Evolutionary conservation across 225 moss, liverwort and hornwort genomes (phyloP).

Genomic region (Thuidium tamariscinum): DNA sequence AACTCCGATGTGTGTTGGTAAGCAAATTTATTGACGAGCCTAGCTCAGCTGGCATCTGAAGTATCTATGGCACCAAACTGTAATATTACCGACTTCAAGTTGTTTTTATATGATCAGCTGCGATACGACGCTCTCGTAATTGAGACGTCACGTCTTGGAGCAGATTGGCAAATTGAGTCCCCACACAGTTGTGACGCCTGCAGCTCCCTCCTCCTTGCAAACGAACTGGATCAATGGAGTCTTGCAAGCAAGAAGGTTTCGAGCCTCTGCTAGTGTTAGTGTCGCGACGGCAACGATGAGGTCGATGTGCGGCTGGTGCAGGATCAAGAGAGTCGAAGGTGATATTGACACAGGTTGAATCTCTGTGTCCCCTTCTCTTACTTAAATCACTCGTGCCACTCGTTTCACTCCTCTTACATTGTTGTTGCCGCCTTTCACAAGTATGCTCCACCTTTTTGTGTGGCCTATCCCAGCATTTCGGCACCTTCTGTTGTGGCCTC

Average conservation of each 20-base stretch:
- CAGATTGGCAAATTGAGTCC: neutral
- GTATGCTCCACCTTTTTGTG: neutral
- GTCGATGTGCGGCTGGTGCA: neutral
- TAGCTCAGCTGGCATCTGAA: neutral
- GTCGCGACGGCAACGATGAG: neutral
- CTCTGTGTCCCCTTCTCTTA: neutral
- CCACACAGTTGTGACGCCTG: neutral
- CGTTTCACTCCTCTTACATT: neutral
- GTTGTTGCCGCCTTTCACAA: neutral
- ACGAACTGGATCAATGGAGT: neutral
- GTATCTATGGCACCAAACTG: neutral
- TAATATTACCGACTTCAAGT: neutral
- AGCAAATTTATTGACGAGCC: neutral
- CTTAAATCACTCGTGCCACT: neutral
- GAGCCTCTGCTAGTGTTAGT: neutral
- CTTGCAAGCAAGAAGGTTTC: neutral
- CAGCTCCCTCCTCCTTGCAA: slow-evolving; percentile 5
- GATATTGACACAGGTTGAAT: neutral
- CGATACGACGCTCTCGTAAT: slow-evolving; percentile 3
- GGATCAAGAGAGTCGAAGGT: neutral
- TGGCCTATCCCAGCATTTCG: neutral
- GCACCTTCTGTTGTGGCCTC: neutral
- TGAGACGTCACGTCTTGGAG: neutral
- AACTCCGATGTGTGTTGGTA: neutral
- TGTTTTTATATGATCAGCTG: neutral